phyloP scores from a whole-genome alignment of 345 rosid species.

The Citrus sp. region DNA sequence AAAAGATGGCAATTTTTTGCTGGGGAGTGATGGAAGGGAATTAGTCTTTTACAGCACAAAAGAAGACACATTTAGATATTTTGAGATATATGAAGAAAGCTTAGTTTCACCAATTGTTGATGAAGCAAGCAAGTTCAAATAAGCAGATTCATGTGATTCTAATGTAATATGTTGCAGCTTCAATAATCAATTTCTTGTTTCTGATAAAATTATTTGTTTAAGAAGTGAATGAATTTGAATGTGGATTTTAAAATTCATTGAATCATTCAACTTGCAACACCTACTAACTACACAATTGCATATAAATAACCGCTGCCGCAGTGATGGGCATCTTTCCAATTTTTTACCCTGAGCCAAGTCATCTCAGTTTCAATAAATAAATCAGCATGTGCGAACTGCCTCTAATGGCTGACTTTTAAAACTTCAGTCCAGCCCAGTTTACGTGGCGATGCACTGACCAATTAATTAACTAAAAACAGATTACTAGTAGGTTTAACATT shows the following conservation, averaged over 20 bases:
- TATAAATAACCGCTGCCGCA: background rate
- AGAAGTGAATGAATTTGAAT: background rate
- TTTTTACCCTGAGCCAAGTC: too few species aligned
- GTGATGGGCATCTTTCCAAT: background rate
- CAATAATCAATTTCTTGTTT: background rate
- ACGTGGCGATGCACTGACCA: background rate
- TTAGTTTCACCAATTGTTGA: constrained; percentile 5
- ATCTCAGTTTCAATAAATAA: background rate
- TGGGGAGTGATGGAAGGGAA: constrained; percentile 15
- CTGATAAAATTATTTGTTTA: background rate
- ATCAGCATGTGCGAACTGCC: background rate
- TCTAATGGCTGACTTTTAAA: background rate
- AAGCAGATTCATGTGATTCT: too few species aligned
- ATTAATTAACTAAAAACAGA: background rate
- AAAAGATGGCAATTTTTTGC: constrained; percentile 15
- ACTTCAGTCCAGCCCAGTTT: background rate
- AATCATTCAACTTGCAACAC: too few species aligned
- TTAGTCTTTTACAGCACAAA: background rate
- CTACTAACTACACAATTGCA: background rate
- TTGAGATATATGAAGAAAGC: background rate
- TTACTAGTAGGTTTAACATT: background rate
- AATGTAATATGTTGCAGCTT: background rate
- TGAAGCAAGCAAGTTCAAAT: background rate
- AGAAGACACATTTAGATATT: background rate
- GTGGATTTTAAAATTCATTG: too few species aligned